Conservation (phyloP, 2,329 filamentous ascomycete genomes). For the Aspergillus niger region DNA sequence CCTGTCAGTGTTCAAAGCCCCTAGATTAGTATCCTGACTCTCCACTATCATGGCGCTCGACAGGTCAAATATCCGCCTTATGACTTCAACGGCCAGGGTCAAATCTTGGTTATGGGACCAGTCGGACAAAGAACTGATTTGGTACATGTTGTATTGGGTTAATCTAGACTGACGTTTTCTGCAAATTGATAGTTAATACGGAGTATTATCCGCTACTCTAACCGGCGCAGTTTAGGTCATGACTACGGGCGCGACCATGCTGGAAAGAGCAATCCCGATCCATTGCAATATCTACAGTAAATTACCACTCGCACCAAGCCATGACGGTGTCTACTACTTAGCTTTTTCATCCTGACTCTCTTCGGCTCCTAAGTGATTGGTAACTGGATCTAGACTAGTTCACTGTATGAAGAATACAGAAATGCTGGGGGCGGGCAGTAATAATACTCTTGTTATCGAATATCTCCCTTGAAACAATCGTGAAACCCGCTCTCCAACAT, state of each 20-base stretch:
- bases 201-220: not conserved
- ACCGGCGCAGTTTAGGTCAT: not conserved
- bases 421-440: not conserved
- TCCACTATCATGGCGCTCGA: conserved; percentile 7
- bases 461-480: conserved; percentile 1
- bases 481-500: not conserved
- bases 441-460: not conserved
- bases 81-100: not conserved
- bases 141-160: not conserved
- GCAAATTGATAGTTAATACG: not conserved
- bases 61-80: conserved; percentile 5
- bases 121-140: not conserved
- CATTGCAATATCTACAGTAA: too few species aligned
- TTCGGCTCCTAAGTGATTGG: not conserved
- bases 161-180: not conserved
- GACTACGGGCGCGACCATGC: conserved; percentile 1
- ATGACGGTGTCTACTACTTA: not conserved
- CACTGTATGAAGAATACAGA: too few species aligned
- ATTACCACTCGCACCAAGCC: too few species aligned
- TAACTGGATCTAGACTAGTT: too few species aligned
- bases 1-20: not conserved
- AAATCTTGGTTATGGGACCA: not conserved
- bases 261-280: not conserved
- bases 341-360: not conserved
- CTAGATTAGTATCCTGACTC: not conserved